Conservation (phyloP, 2,329 filamentous ascomycete species). For the Aspergillus candidus region DNA sequence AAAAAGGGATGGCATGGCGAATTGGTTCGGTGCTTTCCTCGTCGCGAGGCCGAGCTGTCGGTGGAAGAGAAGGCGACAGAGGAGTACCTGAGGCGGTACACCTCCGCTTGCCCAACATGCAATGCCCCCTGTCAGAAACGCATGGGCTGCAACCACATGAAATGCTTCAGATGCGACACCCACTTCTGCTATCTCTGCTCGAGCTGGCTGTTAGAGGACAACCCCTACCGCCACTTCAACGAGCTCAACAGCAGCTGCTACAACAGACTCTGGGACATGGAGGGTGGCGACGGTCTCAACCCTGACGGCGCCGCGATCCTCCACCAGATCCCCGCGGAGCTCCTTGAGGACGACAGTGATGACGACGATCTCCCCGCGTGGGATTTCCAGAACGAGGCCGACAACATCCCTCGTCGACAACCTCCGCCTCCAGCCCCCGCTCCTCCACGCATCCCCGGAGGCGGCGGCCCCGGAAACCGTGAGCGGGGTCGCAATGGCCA, state of each 20-base stretch:
- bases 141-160: conserved; percentile 95
- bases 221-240: conserved; percentile 89
- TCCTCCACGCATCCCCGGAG: conserved; percentile 29
- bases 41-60: conserved; percentile 61
- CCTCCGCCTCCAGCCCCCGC: conserved; percentile 38
- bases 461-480: conserved; percentile 21
- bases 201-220: conserved; percentile 71
- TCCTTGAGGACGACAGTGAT: conserved; percentile 30
- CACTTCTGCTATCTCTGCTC: conserved; percentile 96
- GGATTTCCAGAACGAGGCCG: conserved; percentile 22
- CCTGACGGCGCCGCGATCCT: conserved; percentile 37
- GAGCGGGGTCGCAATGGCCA: conserved; percentile 21
- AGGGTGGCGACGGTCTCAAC: conserved; percentile 63
- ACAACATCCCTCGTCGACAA: conserved; percentile 21
- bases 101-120: conserved; percentile 85
- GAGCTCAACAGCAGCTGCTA: conserved; percentile 64
- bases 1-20: conserved; percentile 89
- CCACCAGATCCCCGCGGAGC: conserved; percentile 35
- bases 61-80: conserved; percentile 81
- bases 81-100: conserved; percentile 75
- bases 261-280: conserved; percentile 83
- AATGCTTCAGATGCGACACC: conserved; percentile 78
- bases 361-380: conserved; percentile 23
- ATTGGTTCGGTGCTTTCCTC: conserved; percentile 64
- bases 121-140: conserved; percentile 80